Conservation (phyloP, 2,329 filamentous ascomycete species). For the Albophoma yamanashiensis region DNA sequence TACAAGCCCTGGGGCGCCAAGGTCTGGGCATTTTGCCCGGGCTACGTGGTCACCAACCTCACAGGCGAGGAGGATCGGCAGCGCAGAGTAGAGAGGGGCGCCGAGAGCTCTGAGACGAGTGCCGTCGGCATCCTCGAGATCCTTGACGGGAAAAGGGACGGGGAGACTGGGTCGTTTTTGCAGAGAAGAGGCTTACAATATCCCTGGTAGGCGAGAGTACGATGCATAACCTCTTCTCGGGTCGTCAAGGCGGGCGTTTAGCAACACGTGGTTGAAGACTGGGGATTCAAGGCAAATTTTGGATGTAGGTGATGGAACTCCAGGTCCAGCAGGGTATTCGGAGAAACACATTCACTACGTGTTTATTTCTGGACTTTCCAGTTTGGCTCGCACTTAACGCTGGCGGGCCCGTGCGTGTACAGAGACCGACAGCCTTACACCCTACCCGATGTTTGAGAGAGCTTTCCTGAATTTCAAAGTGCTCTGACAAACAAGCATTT, state of each 20-base stretch:
- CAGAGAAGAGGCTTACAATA: neutral
- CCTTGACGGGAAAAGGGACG: conserved; percentile 5
- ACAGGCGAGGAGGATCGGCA: conserved; percentile 9
- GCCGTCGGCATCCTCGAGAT: conserved; percentile 3
- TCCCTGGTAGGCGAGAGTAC: neutral
- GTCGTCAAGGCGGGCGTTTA: neutral
- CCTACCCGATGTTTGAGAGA: no score
- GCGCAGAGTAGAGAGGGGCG: neutral
- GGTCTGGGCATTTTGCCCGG: conserved; percentile 22
- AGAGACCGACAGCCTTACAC: no score
- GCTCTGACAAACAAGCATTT: no score
- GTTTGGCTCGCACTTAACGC: no score
- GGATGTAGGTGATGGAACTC: no score
- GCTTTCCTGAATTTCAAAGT: no score
- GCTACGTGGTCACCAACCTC: conserved; percentile 20
- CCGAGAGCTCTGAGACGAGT: neutral
- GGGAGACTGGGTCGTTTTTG: conserved; percentile 5
- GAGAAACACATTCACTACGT: no score
- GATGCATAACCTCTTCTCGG: no score
- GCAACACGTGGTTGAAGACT: neutral
- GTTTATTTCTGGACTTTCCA: no score
- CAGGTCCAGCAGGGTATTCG: no score
- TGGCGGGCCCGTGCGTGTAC: no score
- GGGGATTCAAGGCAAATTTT: no score
- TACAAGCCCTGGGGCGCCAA: conserved; percentile 17